Evolutionary conservation across 495 filamentous ascomycete species (phyloP).

Genomic region (Thermochaetoides thermophila): DNA sequence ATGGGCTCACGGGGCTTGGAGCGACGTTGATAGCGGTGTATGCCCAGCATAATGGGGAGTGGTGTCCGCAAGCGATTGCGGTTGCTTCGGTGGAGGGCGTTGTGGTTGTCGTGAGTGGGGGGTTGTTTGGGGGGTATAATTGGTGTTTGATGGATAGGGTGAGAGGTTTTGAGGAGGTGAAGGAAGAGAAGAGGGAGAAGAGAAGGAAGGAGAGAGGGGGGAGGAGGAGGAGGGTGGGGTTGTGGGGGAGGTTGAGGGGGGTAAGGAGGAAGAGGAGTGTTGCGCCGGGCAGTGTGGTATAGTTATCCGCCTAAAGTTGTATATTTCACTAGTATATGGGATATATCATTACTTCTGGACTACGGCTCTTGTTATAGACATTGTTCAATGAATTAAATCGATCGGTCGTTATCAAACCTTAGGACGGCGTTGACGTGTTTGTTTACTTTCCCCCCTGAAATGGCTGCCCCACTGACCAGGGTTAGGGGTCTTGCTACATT

Average conservation of each 20-base stretch:
- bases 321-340: too few relatives aligned
- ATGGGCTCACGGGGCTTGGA: conserved; percentile 32
- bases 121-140: conserved; percentile 24
- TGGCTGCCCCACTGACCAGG: too few relatives aligned
- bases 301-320: too few relatives aligned
- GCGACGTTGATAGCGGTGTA: conserved; percentile 37
- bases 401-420: too few relatives aligned
- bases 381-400: too few relatives aligned
- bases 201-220: not conserved
- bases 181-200: not conserved
- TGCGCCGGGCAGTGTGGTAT: conserved; percentile 14
- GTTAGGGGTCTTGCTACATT: too few relatives aligned
- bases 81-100: conserved; percentile 18
- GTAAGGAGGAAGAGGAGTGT: conserved; percentile 1
- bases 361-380: not conserved
- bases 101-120: conserved; percentile 8
- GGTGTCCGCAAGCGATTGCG: conserved; percentile 30
- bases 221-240: not conserved
- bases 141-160: conserved; percentile 17
- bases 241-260: not conserved
- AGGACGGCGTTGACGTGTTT: too few relatives aligned
- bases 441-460: too few relatives aligned
- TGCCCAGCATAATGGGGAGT: conserved; percentile 27
- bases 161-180: conserved; percentile 8
- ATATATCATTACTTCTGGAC: too few relatives aligned